Percentiles rank a stretch among this genome's conserved stretches.
phyloP scores from a whole-genome alignment of 2,329 filamentous ascomycete species.

The Volutella citrinella region DNA sequence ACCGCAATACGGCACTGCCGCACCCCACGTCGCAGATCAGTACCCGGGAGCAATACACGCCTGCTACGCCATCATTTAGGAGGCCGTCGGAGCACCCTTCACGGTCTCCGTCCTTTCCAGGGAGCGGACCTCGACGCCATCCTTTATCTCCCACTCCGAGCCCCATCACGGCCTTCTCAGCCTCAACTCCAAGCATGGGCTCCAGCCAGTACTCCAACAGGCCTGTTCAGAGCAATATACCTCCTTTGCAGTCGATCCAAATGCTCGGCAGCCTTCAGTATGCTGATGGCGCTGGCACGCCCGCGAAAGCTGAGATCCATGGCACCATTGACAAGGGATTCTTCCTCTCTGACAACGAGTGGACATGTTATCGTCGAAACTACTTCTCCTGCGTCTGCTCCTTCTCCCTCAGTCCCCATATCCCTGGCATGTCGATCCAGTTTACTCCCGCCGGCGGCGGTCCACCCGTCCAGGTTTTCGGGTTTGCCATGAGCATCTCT shows the following conservation, averaged over 20 bases:
- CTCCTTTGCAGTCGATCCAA: constrained; percentile 49
- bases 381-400: constrained; percentile 86
- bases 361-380: constrained; percentile 90
- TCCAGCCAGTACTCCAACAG: constrained; percentile 34
- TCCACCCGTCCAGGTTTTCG: constrained; percentile 63
- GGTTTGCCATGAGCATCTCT: constrained; percentile 80
- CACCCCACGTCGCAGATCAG: constrained; percentile 47
- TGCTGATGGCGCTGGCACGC: constrained; percentile 43
- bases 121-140: constrained; percentile 44
- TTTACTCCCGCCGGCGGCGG: constrained; percentile 49
- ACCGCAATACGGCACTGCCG: constrained; percentile 48
- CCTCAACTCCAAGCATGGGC: constrained; percentile 50
- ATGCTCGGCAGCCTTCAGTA: constrained; percentile 61
- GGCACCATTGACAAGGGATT: constrained; percentile 88
- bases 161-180: constrained; percentile 43
- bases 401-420: constrained; percentile 64
- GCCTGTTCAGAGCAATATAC: constrained; percentile 38
- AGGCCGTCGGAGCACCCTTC: constrained; percentile 46
- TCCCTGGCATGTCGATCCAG: constrained; percentile 44
- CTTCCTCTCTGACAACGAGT: constrained; percentile 75
- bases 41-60: constrained; percentile 52
- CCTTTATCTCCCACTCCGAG: constrained; percentile 53
- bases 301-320: constrained; percentile 69
- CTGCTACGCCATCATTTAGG: constrained; percentile 49
- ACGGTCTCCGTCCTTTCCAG: constrained; percentile 51